Evolutionary conservation across 441 rosid species (phyloP).

Genomic region (Arabidopsis lyrata): DNA sequence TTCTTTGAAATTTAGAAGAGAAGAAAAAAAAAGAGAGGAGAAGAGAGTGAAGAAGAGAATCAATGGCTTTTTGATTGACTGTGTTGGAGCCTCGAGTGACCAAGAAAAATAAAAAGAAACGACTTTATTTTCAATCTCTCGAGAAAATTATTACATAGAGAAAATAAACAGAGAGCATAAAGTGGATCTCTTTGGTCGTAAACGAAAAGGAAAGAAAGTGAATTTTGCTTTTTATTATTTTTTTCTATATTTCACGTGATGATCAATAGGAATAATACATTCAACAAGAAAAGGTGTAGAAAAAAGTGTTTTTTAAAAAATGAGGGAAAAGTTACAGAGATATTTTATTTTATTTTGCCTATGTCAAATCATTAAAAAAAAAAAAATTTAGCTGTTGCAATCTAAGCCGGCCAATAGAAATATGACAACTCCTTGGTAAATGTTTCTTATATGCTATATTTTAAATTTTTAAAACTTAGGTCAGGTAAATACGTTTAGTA

Average conservation of each 20-base stretch:
- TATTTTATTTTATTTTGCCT: slow-evolving; percentile 1
- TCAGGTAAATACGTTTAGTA: slow-evolving; percentile 27
- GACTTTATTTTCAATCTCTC: slow-evolving; percentile 25
- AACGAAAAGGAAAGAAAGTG: slow-evolving; percentile 27
- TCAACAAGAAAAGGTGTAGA: slow-evolving; percentile 25
- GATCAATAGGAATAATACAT: slow-evolving; percentile 28
- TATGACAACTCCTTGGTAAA: slow-evolving; percentile 5
- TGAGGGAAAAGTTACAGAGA: slow-evolving; percentile 11
- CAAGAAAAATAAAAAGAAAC: slow-evolving; percentile 16
- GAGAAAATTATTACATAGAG: slow-evolving; percentile 39
- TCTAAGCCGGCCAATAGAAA: slow-evolving; percentile 15
- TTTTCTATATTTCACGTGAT: slow-evolving; percentile 32
- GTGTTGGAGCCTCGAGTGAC: slow-evolving; percentile 27
- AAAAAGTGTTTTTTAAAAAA: neutral
- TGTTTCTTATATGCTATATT: neutral
- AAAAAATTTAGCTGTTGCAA: too few relatives aligned
- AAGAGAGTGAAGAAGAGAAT: slow-evolving; percentile 22
- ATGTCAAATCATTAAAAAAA: slow-evolving; percentile 24
- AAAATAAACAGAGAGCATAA: slow-evolving; percentile 35
- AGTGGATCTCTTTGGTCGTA: slow-evolving; percentile 42
- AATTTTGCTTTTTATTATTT: slow-evolving; percentile 20
- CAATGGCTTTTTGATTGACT: slow-evolving; percentile 29
- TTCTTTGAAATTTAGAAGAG: neutral
- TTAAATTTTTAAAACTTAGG: neutral
- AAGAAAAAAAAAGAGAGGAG: neutral